A percentile compares a stretch with the other conserved stretches of the same genome.
phyloP scores from a whole-genome alignment of 768 basidiomycete genomes.

The Lactarius trivialis region DNA sequence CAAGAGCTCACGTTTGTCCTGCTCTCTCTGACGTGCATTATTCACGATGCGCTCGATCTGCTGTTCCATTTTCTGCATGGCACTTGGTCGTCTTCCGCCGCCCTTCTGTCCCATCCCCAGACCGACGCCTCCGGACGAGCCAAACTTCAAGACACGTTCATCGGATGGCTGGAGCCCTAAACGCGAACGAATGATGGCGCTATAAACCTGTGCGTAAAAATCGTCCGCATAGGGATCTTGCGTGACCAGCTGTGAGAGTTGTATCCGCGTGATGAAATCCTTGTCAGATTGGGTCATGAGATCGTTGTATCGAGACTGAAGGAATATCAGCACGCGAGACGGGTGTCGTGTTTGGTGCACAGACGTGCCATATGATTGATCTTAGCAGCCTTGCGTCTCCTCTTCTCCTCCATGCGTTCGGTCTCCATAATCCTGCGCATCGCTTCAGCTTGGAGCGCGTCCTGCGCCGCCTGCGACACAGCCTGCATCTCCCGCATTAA shows the following conservation, averaged over 20 bases:
- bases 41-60: slow-evolving; percentile 97
- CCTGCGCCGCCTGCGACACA: slow-evolving; percentile 55
- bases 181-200: slow-evolving; percentile 74
- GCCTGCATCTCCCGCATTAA: slow-evolving; percentile 59
- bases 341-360: neutral
- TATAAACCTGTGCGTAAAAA: slow-evolving; percentile 96
- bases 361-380: slow-evolving; percentile 77
- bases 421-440: slow-evolving; percentile 89
- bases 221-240: slow-evolving; percentile 97
- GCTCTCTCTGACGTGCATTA: slow-evolving; percentile 80
- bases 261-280: slow-evolving; percentile 98
- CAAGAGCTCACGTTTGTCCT: slow-evolving; percentile 57
- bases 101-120: slow-evolving; percentile 70
- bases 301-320: slow-evolving; percentile 84
- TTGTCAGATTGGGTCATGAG: slow-evolving; percentile 98
- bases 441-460: slow-evolving; percentile 66
- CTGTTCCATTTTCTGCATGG: slow-evolving; percentile 88
- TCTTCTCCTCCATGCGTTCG: slow-evolving; percentile 80
- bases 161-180: slow-evolving; percentile 66
- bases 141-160: slow-evolving; percentile 80
- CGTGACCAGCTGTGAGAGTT: slow-evolving; percentile 95
- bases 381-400: slow-evolving; percentile 74
- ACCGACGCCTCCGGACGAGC: slow-evolving; percentile 76
- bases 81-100: slow-evolving; percentile 65
- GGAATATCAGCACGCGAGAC: neutral